A percentile compares a stretch with the other conserved stretches of the same genome.
These are phyloP conservation scores for Boletus fagicola DNA, from an alignment of 768 basidiomycete genomes.

Conservation along the genomic window DNA sequence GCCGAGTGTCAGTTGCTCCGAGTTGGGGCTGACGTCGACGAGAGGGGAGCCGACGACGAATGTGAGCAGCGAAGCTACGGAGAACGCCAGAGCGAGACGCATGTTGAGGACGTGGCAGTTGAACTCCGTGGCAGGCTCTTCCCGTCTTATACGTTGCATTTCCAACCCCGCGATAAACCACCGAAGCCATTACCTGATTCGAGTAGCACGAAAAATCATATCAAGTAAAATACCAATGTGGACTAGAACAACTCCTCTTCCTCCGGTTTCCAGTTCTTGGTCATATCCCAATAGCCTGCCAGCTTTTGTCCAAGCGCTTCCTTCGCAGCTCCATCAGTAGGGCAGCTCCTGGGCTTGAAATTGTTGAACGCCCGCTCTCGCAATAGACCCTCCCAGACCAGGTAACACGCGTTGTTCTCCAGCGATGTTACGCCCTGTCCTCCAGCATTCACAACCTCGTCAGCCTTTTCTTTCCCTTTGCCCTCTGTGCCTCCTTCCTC, in stretches of 20 bases:
- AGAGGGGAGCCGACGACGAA: conserved; percentile 5
- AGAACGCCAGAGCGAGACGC: conserved; percentile 2
- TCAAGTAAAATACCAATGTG: neutral
- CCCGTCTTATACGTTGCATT: neutral
- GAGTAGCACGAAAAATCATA: neutral
- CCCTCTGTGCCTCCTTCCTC: conserved; percentile 39
- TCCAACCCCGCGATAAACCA: conserved; percentile 4
- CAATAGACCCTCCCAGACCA: conserved; percentile 92
- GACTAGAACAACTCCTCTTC: conserved; percentile 71
- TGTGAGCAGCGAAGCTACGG: neutral
- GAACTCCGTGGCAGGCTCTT: neutral
- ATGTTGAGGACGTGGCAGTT: conserved; percentile 1
- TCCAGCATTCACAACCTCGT: conserved; percentile 19
- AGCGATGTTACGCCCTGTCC: conserved; percentile 43
- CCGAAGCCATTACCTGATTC: neutral
- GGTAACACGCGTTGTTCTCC: conserved; percentile 82
- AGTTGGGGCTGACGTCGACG: neutral
- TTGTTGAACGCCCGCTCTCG: conserved; percentile 76
- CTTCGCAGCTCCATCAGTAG: conserved; percentile 81
- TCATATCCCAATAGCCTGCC: conserved; percentile 91
- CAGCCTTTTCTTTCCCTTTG: conserved; percentile 34
- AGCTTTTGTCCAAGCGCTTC: conserved; percentile 83
- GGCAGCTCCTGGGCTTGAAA: conserved; percentile 81
- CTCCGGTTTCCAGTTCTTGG: conserved; percentile 85
- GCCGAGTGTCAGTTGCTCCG: conserved; percentile 4